Conservation (phyloP, 257 asterid species). For the Nyctanthes arbortristis region DNA sequence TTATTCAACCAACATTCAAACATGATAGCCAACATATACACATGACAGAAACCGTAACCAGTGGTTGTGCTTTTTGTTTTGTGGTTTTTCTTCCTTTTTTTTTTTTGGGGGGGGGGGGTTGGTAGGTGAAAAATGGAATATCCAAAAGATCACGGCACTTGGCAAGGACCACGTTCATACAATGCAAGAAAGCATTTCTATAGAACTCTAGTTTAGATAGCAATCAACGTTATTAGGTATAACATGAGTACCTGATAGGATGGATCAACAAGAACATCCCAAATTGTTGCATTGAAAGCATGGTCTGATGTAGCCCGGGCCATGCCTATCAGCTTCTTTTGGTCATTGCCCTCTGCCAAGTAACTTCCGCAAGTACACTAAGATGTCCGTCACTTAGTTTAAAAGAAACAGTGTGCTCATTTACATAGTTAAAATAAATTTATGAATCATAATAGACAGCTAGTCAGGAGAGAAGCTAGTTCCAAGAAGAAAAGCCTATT, state of each 20-base stretch:
- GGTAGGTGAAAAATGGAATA: no score
- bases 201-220: constrained; percentile 5
- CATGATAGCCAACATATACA: no score
- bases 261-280: constrained; percentile 99
- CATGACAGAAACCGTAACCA: no score
- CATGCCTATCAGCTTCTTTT: constrained; percentile 93
- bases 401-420: constrained; percentile 24
- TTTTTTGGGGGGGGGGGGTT: no score
- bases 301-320: constrained; percentile 99
- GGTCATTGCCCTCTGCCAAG: constrained; percentile 81
- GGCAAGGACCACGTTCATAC: neutral
- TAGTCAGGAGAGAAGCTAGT: neutral
- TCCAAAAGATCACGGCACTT: neutral
- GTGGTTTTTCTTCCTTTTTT: no score
- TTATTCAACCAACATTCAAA: no score
- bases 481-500: constrained; percentile 25
- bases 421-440: constrained; percentile 12
- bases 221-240: constrained; percentile 9
- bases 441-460: constrained; percentile 5
- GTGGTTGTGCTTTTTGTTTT: no score
- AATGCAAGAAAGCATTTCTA: neutral
- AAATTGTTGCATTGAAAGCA: constrained; percentile 97
- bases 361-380: constrained; percentile 88
- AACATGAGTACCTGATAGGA: constrained; percentile 69
- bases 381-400: constrained; percentile 69